Evolutionary conservation across 1,284 basidiomycete genomes (phyloP), one percentile per base, ranked within the genome.

Genomic region (Irpex sp.): DNA sequence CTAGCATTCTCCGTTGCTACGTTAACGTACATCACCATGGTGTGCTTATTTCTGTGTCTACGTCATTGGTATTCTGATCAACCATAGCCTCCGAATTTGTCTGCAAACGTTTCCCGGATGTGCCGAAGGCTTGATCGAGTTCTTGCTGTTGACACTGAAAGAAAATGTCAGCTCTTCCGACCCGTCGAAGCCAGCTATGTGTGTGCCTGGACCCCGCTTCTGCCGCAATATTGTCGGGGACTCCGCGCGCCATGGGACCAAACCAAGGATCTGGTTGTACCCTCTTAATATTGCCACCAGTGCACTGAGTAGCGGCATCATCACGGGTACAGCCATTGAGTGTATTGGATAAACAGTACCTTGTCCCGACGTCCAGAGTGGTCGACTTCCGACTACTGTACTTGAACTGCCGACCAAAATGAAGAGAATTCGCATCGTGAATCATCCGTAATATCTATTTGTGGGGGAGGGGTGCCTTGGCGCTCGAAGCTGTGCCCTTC

Each of bases 391-490:
- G 26, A 4, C 26, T 4, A 26, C 26, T 26, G 26, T 26, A 26
- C 88, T 88, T 62, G 1, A 52, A 36, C 61, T 13, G 37, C 11
- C 44, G 15, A 54, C 57, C 26, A 26, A 26, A 26, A n/a, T 44
- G 0, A 87, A n/a, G 86, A 44, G 87, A 86, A 72, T 88, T 92
- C 2, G 82, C 80, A 56, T 77, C 79, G 73, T 81, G 84, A 58
- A 19, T 44, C 67, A 2, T 65, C 64, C 66, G 55, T 11, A 49
- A 40, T 8, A 38, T 63, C 62, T 58, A 31, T 26, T 61, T 17
- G 61, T 61, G 9, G 58, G 59, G 49, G 61, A 61, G 13, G 60
- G 68, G 65, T 69, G 68, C 62, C 71, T 74, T 63, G 66, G 67
- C 62, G 26, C 65, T 65, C 63, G 65, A 67, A 60, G 64, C 64